Percentiles rank a stretch among this genome's conserved stretches.
These are phyloP conservation scores for Rauvolfia tetraphylla DNA, from an alignment of 257 asterid species.

Conservation along the genomic window DNA sequence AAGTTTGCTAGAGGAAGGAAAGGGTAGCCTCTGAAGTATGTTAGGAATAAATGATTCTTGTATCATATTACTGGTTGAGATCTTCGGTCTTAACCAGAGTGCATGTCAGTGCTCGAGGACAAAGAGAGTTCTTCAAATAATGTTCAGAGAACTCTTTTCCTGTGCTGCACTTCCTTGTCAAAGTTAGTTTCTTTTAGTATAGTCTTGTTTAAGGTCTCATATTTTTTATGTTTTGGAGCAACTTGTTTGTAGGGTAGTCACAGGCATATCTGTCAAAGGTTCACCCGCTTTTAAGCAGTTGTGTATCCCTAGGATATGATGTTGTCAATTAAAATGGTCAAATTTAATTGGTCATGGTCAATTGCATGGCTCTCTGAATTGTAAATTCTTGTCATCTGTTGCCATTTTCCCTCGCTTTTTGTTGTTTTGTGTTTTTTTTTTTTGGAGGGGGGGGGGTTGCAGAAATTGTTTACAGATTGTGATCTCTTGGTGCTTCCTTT, in stretches of 20 bases:
- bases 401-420: background rate
- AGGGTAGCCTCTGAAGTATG: background rate
- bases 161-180: background rate
- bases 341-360: background rate
- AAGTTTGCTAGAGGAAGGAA: background rate
- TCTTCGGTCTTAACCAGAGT: background rate
- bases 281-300: background rate
- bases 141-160: background rate
- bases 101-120: background rate
- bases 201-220: background rate
- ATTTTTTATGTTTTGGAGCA: background rate
- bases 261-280: background rate
- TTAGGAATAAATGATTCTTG: background rate
- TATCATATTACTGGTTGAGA: background rate
- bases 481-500: too few relatives aligned
- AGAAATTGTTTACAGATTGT: background rate
- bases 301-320: background rate
- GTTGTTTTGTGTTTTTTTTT: too few relatives aligned
- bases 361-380: background rate
- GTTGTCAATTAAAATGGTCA: background rate
- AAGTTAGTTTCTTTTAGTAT: background rate
- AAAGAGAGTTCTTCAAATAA: background rate
- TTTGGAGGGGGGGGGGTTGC: too few relatives aligned
- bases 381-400: background rate
- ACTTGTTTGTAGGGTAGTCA: background rate